Evolutionary conservation across 345 rosid species (phyloP), one percentile per base, ranked within the genome.

Genomic region (Viola odorata): DNA sequence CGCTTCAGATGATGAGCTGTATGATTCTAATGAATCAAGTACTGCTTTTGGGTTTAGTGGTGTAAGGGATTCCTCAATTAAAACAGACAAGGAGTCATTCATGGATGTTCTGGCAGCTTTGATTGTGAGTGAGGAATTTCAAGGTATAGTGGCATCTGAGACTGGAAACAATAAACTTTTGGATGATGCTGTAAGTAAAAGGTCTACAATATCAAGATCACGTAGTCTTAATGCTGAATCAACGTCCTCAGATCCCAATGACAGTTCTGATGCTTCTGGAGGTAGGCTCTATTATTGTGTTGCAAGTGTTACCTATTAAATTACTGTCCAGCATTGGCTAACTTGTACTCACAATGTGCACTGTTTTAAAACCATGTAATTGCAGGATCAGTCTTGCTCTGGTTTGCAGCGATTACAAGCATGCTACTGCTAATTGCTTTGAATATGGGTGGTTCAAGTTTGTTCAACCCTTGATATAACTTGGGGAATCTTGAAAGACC

Each of bases 51-150:
- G 58, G 70, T 67, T 67, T 45, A 68, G 36, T 53, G 63, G 53
- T 23, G 50, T 12, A 62, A 78, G 53, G 54, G 75, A 62, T 63
- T 70, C 75, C 62, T 67, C 74, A 9, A 77, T 53, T 66, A 83
- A 68, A 66, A 39, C 78, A 32, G 73, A 83, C 72, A 86, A 81
- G 72, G 97, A 94, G 70, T 83, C 97, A 55, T 94, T 94, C 80
- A 94, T 94, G 95, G 86, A 86, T 65, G 95, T 86, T 61, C 76
- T 94, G 54, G 95, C 97, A 41, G 99, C 99, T 75, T 69, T 94
- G 67, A 85, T 94, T 41, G 85, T 83, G 64, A 90, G 97, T 12
- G 96, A 94, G 80, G 99, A 94, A 69, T 94, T 94, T 84, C 96
- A 84, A 73, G 91, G 95, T 74, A 90, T 94, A 65, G 97, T 94